These are phyloP conservation scores for Globisporangium cystogenes DNA, from an alignment of 352 stramenopile genomes.

Conservation along the genomic window DNA sequence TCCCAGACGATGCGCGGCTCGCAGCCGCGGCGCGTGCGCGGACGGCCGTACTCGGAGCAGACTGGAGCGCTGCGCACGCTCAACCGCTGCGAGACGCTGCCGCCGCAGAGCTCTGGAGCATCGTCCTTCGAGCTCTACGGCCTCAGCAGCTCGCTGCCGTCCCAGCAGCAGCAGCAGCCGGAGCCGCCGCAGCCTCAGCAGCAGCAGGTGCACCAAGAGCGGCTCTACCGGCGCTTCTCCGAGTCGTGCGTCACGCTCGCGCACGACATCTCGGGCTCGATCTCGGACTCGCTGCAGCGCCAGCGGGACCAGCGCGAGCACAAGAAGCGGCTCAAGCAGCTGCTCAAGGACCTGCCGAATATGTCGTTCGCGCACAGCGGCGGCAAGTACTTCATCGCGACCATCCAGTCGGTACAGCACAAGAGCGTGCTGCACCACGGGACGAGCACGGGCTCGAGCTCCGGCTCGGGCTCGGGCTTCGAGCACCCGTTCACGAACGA, in stretches of 20 bases:
- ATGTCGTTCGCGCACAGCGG: constrained; percentile 60
- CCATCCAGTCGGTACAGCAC: constrained; percentile 33
- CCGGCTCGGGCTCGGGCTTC: neutral
- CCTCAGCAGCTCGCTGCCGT: neutral
- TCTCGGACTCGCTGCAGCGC: constrained; percentile 30
- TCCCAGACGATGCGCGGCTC: constrained; percentile 4
- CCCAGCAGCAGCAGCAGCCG: neutral
- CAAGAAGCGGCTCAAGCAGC: constrained; percentile 33
- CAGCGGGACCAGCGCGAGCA: constrained; percentile 46
- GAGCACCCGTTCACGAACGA: constrained; percentile 6
- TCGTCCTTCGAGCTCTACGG: constrained; percentile 1
- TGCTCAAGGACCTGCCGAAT: constrained; percentile 71
- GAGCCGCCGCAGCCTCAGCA: no score
- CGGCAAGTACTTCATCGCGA: constrained; percentile 60
- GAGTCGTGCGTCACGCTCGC: constrained; percentile 36
- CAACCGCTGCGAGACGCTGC: constrained; percentile 1
- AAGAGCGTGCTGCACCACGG: constrained; percentile 3
- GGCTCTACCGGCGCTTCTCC: constrained; percentile 15
- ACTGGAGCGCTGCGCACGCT: neutral
- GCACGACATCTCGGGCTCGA: constrained; percentile 16
- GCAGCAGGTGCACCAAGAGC: neutral
- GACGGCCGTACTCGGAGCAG: constrained; percentile 9
- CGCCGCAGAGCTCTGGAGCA: constrained; percentile 1
- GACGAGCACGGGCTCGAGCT: neutral
- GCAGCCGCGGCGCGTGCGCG: neutral